A percentile compares a stretch with the other conserved stretches of the same genome.
These are phyloP conservation scores for Debaryomyces udenii DNA, from an alignment of 1,139 yeast species.

Conservation along the genomic window DNA sequence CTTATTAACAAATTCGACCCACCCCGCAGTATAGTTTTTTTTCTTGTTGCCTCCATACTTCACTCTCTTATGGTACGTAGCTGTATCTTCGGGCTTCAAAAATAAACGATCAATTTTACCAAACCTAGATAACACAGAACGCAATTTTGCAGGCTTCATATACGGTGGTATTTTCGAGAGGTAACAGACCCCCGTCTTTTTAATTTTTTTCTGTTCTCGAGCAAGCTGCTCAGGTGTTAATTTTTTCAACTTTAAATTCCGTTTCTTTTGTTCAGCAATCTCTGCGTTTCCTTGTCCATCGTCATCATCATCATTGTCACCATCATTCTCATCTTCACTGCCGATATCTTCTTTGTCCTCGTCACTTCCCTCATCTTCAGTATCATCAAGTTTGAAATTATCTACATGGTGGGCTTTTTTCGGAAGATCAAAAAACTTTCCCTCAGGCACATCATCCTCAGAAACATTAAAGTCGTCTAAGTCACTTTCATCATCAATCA, in stretches of 20 bases:
- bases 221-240: slow-evolving; percentile 57
- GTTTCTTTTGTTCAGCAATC: slow-evolving; percentile 15
- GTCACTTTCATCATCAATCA: slow-evolving; percentile 8
- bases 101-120: slow-evolving; percentile 87
- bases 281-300: slow-evolving; percentile 23
- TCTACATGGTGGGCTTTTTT: slow-evolving; percentile 13
- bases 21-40: slow-evolving; percentile 87
- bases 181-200: slow-evolving; percentile 88
- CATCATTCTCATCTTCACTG: slow-evolving; percentile 17
- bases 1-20: slow-evolving; percentile 91
- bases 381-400: slow-evolving; percentile 15
- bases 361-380: slow-evolving; percentile 15
- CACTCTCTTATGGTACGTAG: slow-evolving; percentile 65
- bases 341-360: slow-evolving; percentile 16
- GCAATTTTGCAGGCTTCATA: slow-evolving; percentile 91
- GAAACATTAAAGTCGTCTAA: slow-evolving; percentile 18
- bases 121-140: slow-evolving; percentile 77
- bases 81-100: slow-evolving; percentile 81
- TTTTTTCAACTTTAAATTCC: slow-evolving; percentile 43
- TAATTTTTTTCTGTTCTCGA: slow-evolving; percentile 59
- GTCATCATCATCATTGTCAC: slow-evolving; percentile 21
- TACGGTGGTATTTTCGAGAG: slow-evolving; percentile 91
- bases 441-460: slow-evolving; percentile 13
- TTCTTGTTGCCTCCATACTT: slow-evolving; percentile 95
- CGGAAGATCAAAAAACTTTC: slow-evolving; percentile 13